phyloP scores from a whole-genome alignment of 768 basidiomycete genomes.

The Russula compacta region DNA sequence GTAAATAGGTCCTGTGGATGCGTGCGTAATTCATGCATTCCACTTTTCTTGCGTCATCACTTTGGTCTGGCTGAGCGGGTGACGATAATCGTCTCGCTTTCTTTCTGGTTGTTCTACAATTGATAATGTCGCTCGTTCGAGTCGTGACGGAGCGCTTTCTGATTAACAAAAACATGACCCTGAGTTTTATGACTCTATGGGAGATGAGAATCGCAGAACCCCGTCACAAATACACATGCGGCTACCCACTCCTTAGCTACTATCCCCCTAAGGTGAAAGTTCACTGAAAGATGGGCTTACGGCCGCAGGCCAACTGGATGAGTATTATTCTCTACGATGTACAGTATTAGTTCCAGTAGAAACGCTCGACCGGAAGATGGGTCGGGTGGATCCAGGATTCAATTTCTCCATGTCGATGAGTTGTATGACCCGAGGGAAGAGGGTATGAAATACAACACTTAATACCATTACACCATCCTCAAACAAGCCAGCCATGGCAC shows the following conservation, averaged over 20 bases:
- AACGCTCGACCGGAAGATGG: background rate
- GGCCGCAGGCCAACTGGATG: background rate
- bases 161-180: too few relatives aligned
- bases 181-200: too few relatives aligned
- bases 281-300: background rate
- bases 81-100: background rate
- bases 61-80: background rate
- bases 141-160: background rate
- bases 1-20: constrained; percentile 23
- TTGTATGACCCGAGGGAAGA: too few relatives aligned
- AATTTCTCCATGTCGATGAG: too few relatives aligned
- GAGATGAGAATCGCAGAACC: background rate
- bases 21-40: background rate
- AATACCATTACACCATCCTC: constrained; percentile 16
- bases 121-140: background rate
- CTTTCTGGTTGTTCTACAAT: background rate
- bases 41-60: background rate
- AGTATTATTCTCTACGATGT: background rate
- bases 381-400: background rate
- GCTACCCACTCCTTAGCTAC: background rate
- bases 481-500: constrained; percentile 60
- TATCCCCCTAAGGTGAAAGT: background rate
- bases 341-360: background rate
- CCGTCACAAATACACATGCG: background rate
- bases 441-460: background rate